Evolutionary conservation across 177 flowering plant species (phyloP), one percentile per base, ranked within the genome.

Genomic region (Telopea speciosissima): DNA sequence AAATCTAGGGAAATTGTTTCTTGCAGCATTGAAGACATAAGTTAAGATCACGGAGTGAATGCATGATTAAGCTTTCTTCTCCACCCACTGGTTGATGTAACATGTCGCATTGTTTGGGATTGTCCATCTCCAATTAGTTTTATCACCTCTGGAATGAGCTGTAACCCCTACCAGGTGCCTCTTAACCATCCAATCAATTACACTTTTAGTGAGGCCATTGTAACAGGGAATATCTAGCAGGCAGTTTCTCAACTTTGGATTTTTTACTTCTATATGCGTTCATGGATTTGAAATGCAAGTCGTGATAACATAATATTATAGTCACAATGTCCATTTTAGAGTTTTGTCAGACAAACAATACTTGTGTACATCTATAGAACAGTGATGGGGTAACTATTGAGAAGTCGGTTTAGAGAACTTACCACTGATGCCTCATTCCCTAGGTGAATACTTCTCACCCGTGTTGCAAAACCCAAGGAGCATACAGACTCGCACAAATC

Each of bases 401-500:
- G 3, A 36, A 1, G 54, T 22, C 40, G 8, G 36, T 68, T 14
- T 56, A 17, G 12, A 71, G 66, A 61, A 82, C 88, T 83, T 77
- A 86, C 90, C 66, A 24, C 58, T 67, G 90, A 78, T 56, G 79
- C 87, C 62, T 71, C 73, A 10, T 68, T 72, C 61, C 79, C 87
- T 28, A 85, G 76, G 67, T 85, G 83, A 75, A 87, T 75, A 67
- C 83, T 83, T 78, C 83, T 80, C 49, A 72, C 90, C 68, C 94
- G 78, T 63, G 85, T 73, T 75, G 89, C 94, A 73, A 89, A 89
- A 80, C 82, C 82, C 67, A 88, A 76, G 63, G 94, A 85, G 71
- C 92, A 86, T 42, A 84, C 42, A 5, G 92, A 84, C 85, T 89
- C 94, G 45, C 89, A 81, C 24, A 85, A 60, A 69, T 88, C 94